Base-by-base conservation (phyloP, 1,284 basidiomycete genomes). In the Somion occarium region DNA sequence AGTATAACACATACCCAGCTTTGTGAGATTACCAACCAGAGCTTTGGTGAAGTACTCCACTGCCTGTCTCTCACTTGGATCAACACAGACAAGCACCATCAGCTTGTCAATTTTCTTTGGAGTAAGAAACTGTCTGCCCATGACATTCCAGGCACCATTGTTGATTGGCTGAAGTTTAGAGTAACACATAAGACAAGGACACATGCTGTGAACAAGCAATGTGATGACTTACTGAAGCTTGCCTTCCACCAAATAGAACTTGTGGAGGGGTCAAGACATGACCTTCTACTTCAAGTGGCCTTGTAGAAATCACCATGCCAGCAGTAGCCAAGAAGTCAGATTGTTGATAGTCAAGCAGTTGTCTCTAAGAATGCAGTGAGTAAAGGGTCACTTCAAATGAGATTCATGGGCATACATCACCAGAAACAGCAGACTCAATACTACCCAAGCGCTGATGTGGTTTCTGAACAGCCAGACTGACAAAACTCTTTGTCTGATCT, bases 101-200 rank as follows among this genome's bases (percentile, higher is more conserved):
- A 2, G 41, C 44, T 0, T 48, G 3, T 1, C 43, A 15, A n/a
- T n/a, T n/a, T n/a, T n/a, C n/a, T n/a, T n/a, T n/a, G n/a, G n/a
- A n/a, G n/a, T 59, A 60, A 51, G 70, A 71, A 30, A 61, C 61
- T 3, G 69, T 56, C 1, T 23, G 2, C 58, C 53, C 5, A 67
- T 56, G 49, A 74, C 60, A 46, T 72, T 66, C 72, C 72, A 73
- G 0, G 59, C 44, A 1, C 71, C 69, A 19, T 27, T 41, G 2
- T 37, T 59, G 23, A 54, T 51, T n/a, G n/a, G n/a, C n/a, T n/a
- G n/a, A n/a, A 24, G 56, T 58, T 52, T 59, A 25, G 24, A 22
- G 25, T 7, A 49, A 42, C 26, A 27, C 25, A 18, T 7, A 12
- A 23, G n/a, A n/a, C n/a, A n/a, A n/a, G n/a, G n/a, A n/a, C n/a